A percentile compares a stretch with the other conserved stretches of the same genome.
Conservation (phyloP, 768 basidiomycete genomes). For the Termitomyces sp. region DNA sequence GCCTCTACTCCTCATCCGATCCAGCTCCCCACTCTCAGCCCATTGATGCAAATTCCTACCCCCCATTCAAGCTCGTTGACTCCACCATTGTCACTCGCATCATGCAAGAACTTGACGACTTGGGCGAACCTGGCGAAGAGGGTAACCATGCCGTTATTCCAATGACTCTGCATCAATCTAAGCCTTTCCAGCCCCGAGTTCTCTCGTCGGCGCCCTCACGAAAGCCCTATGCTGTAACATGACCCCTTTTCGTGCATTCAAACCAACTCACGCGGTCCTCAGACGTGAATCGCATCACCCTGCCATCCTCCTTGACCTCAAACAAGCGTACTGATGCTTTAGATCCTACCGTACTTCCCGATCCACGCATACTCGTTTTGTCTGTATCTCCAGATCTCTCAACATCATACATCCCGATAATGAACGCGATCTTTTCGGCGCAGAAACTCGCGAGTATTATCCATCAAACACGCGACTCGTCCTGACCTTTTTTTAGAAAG, state of each 20-base stretch:
- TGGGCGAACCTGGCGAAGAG: conserved; percentile 47
- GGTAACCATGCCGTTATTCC: conserved; percentile 26
- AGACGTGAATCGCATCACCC: conserved; percentile 38
- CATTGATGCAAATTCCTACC: conserved; percentile 76
- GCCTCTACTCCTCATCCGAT: conserved; percentile 73
- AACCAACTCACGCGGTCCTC: not conserved
- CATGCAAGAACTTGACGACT: conserved; percentile 51
- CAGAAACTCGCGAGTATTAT: conserved; percentile 77
- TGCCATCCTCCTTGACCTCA: conserved; percentile 23
- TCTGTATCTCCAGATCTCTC: conserved; percentile 91
- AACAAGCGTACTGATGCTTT: conserved; percentile 24
- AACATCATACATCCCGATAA: conserved; percentile 92
- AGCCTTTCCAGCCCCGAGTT: conserved; percentile 43
- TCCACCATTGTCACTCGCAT: conserved; percentile 59
- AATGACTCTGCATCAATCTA: conserved; percentile 9
- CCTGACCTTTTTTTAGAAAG: conserved; percentile 55
- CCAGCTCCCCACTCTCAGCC: conserved; percentile 29
- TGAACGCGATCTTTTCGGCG: conserved; percentile 99
- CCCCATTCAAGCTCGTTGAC: conserved; percentile 78
- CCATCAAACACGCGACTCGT: not conserved
- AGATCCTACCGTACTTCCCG: conserved; percentile 27
- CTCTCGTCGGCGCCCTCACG: conserved; percentile 83
- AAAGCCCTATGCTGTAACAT: conserved; percentile 85
- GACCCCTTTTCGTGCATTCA: not conserved
- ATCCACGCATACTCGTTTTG: conserved; percentile 54